A percentile compares a stretch with the other conserved stretches of the same genome.
These are phyloP conservation scores for Hypericum perforatum DNA, from an alignment of 345 rosid genomes.

Conservation along the genomic window DNA sequence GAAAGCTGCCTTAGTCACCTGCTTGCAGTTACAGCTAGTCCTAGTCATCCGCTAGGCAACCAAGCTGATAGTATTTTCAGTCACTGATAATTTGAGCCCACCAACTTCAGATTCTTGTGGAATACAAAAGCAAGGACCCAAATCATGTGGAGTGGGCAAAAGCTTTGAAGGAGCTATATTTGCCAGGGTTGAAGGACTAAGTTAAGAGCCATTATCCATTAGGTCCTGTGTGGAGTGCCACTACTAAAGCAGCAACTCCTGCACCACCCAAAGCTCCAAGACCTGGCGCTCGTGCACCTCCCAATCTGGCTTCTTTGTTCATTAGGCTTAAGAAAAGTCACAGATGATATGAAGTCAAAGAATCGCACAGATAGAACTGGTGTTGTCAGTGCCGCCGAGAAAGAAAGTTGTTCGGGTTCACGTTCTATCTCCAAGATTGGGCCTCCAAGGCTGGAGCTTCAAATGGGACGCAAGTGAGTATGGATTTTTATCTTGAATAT, in stretches of 20 bases:
- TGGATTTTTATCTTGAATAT: conserved; percentile 7
- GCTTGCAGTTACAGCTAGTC: too few relatives aligned
- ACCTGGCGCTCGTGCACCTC: conserved; percentile 64
- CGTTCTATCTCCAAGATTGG: conserved; percentile 59
- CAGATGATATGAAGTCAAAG: conserved; percentile 90
- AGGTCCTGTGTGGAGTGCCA: conserved; percentile 86
- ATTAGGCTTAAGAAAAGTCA: conserved; percentile 79
- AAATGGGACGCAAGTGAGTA: conserved; percentile 95
- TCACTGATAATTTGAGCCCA: conserved; percentile 14
- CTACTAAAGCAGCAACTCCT: conserved; percentile 38
- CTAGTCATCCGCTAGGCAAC: too few relatives aligned
- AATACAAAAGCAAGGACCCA: conserved; percentile 69
- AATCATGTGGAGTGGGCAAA: conserved; percentile 96
- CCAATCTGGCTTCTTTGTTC: conserved; percentile 21
- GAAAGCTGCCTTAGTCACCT: too few relatives aligned
- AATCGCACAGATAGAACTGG: conserved; percentile 63
- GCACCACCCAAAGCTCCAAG: conserved; percentile 48
- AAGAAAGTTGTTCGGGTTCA: conserved; percentile 36
- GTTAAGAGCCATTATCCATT: conserved; percentile 78
- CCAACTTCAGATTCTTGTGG: conserved; percentile 61
- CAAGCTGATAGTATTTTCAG: conserved; percentile 4
- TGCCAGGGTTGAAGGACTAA: conserved; percentile 83
- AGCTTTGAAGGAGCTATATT: conserved; percentile 80
- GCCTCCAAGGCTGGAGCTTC: conserved; percentile 92
- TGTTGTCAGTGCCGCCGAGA: conserved; percentile 47